Evolutionary conservation across 2,329 filamentous ascomycete species (phyloP), one percentile per base, ranked within the genome.

Genomic region (Tolypocladium tropicale): DNA sequence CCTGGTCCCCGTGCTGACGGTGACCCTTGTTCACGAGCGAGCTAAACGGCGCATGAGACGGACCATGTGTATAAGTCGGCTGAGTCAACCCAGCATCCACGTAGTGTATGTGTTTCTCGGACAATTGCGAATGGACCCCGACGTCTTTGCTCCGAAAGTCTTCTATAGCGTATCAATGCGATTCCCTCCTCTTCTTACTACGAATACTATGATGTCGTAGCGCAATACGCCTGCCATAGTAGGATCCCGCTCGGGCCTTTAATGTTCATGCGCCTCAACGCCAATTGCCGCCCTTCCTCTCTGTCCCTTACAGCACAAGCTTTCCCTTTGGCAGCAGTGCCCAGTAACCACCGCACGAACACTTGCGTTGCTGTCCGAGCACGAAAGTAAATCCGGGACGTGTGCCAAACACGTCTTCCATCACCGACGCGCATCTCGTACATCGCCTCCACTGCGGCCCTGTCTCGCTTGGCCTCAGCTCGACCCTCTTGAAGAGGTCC

Each of bases 371-470:
- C 64, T 83, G 80, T 14, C 71, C 70, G 49, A 83, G 64, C 37
- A 84, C 72, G 65, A 82, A 82, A 4, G 71, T 74, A 56, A 78
- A 75, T 1, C 79, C 81, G 0, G 80, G 75, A 57, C 74, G 72
- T 28, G 69, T 70, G 16, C 69, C 73, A 32, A 67, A 69, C 0
- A 80, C 70, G 59, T 88, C 83, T 63, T 85, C 84, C 75, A 87
- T 86, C n/a, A 86, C 76, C 52, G 80, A 76, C 49, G 81, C 77
- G 66, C 85, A 89, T 41, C 85, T 74, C 23, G 80, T 79, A 55
- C 72, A 74, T 34, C 70, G 63, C 55, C 70, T 68, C 72, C 72
- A 74, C 56, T 66, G 64, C 52, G 62, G 63, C 33, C 54, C 57
- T 4, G 41, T 53, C 11, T 62, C 50, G 10, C 62, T 62, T 21